Conservation (phyloP, 2,329 filamentous ascomycete genomes). For the Endothia cerciana region DNA sequence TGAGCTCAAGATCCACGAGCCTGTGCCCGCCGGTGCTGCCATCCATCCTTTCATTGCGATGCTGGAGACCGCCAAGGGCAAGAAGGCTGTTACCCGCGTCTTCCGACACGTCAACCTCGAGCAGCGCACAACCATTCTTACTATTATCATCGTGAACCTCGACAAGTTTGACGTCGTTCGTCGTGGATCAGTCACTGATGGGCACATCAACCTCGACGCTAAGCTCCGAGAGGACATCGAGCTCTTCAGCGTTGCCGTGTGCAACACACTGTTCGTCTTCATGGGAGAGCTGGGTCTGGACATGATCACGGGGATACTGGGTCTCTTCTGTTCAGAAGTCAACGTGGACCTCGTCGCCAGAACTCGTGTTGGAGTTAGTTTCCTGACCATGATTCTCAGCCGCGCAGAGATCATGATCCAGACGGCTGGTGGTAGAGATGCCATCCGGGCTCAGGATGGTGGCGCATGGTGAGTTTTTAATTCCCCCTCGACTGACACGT, state of each 20-base stretch:
- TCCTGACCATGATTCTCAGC: constrained; percentile 92
- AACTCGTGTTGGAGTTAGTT: constrained; percentile 84
- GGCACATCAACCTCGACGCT: constrained; percentile 72
- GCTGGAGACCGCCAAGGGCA: constrained; percentile 91
- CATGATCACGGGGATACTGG: constrained; percentile 88
- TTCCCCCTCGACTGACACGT: background rate
- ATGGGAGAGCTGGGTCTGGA: constrained; percentile 88
- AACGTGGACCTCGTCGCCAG: constrained; percentile 84
- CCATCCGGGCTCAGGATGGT: constrained; percentile 25
- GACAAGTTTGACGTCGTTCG: constrained; percentile 90
- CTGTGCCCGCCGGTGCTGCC: constrained; percentile 72
- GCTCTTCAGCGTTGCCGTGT: constrained; percentile 83
- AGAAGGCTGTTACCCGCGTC: constrained; percentile 91
- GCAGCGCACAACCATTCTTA: constrained; percentile 92
- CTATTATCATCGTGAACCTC: constrained; percentile 92
- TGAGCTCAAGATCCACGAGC: constrained; percentile 89
- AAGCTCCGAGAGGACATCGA: constrained; percentile 90
- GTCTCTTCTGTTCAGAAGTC: constrained; percentile 74
- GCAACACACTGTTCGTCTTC: constrained; percentile 87
- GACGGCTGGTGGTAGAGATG: constrained; percentile 62
- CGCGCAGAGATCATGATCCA: constrained; percentile 93
- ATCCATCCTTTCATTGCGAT: constrained; percentile 96
- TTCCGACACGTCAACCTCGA: constrained; percentile 92
- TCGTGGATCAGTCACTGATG: constrained; percentile 73
- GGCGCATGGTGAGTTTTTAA: constrained; percentile 60